These are phyloP conservation scores for Cetradonia linearis DNA, from an alignment of 495 filamentous ascomycete genomes.

Conservation along the genomic window DNA sequence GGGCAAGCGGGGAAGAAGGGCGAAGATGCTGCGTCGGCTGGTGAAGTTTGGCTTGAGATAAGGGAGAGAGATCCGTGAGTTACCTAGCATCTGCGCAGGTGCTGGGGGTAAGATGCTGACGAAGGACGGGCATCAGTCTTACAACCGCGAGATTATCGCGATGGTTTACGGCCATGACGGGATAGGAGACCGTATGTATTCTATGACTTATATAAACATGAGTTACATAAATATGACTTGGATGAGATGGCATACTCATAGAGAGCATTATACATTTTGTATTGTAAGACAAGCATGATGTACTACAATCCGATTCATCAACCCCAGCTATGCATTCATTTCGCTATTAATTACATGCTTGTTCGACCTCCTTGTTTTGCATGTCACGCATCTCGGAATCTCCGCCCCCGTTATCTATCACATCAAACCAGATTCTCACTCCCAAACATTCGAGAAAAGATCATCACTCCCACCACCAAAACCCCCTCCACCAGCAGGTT, in stretches of 20 bases:
- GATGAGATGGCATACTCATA: neutral
- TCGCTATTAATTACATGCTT: neutral
- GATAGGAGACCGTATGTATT: neutral
- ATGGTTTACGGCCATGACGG: neutral
- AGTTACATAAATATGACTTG: neutral
- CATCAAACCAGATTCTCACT: slow-evolving; percentile 33
- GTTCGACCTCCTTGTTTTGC: neutral
- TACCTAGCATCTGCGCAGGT: neutral
- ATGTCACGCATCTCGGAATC: neutral
- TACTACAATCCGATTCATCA: neutral
- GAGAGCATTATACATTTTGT: neutral
- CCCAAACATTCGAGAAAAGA: slow-evolving; percentile 90
- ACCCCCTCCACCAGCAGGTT: slow-evolving; percentile 45
- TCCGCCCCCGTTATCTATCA: neutral
- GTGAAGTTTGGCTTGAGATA: too few species aligned
- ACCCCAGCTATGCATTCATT: neutral
- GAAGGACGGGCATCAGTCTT: neutral
- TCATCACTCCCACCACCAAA: slow-evolving; percentile 67
- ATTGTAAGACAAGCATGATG: neutral
- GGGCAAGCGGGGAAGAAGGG: neutral
- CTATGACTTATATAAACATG: neutral
- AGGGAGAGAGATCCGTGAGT: neutral
- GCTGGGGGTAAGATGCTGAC: neutral
- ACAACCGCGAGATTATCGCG: neutral
- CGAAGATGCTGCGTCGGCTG: too few species aligned